Evolutionary conservation across 1,284 basidiomycete species (phyloP).

Genomic region (Ceratobasidium sp.): DNA sequence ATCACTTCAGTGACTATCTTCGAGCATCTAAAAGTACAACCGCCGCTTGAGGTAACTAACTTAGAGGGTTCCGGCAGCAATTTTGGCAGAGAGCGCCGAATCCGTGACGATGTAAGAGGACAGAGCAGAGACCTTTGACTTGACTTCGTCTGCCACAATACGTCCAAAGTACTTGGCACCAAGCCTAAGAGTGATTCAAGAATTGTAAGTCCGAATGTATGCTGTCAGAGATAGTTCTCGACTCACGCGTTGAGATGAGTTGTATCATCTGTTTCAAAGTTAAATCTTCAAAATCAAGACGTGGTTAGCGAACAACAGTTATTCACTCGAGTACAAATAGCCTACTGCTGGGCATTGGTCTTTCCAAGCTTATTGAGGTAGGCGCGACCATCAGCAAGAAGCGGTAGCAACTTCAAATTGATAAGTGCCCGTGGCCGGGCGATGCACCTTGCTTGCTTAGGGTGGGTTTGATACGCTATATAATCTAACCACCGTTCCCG

Average conservation of each 20-base stretch:
- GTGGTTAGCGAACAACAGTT: background rate
- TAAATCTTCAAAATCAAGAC: slow-evolving; percentile 12
- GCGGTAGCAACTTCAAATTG: slow-evolving; percentile 16
- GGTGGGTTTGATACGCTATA: too few relatives aligned
- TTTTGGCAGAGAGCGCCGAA: slow-evolving; percentile 33
- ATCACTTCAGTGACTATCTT: background rate
- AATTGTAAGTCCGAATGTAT: background rate
- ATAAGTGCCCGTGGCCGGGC: too few relatives aligned
- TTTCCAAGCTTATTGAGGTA: slow-evolving; percentile 40
- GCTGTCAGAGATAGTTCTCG: background rate
- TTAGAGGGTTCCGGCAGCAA: slow-evolving; percentile 34
- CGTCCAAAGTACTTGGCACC: slow-evolving; percentile 44
- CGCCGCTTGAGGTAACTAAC: too few relatives aligned
- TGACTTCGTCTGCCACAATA: slow-evolving; percentile 42
- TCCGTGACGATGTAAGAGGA: slow-evolving; percentile 27
- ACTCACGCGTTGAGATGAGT: slow-evolving; percentile 40
- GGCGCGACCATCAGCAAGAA: slow-evolving; percentile 28
- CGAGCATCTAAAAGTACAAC: too few relatives aligned
- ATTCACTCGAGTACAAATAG: background rate
- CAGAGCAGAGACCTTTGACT: slow-evolving; percentile 30
- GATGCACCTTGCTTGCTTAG: too few relatives aligned
- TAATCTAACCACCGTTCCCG: too few relatives aligned
- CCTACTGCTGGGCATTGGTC: slow-evolving; percentile 23
- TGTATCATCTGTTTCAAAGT: slow-evolving; percentile 29
- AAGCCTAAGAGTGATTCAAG: background rate